Evolutionary conservation across 2,329 filamentous ascomycete genomes (phyloP).

Genomic region (Aspergillus neoniger): DNA sequence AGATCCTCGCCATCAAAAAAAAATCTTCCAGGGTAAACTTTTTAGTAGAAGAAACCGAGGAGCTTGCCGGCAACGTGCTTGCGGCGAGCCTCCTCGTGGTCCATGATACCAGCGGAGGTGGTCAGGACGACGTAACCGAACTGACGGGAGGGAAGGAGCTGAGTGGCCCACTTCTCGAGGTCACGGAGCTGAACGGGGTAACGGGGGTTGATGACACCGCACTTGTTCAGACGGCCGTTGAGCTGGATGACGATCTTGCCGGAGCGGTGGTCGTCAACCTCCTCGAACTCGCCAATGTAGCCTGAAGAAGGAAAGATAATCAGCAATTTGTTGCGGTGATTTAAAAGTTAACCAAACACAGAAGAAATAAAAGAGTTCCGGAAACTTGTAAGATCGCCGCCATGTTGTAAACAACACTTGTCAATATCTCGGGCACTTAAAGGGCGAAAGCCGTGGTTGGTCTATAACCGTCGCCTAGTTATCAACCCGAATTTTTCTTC

Average conservation of each 20-base stretch:
- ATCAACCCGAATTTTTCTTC: constrained; percentile 81
- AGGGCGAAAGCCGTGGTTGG: constrained; percentile 89
- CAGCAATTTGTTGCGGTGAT: constrained; percentile 78
- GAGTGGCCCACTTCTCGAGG: constrained; percentile 99
- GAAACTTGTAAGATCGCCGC: constrained; percentile 97
- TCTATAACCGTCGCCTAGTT: constrained; percentile 96
- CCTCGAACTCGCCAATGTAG: constrained; percentile 99
- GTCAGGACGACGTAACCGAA: constrained; percentile 99
- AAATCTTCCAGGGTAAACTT: constrained; percentile 28
- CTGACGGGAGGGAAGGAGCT: constrained; percentile 98
- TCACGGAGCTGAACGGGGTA: constrained; percentile 99
- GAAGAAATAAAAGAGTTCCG: constrained; percentile 55
- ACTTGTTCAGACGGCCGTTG: constrained; percentile 99
- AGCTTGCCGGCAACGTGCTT: constrained; percentile 99
- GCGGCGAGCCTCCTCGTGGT: constrained; percentile 98
- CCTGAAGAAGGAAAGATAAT: constrained; percentile 60
- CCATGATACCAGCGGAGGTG: constrained; percentile 99
- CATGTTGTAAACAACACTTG: constrained; percentile 51
- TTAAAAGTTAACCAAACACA: constrained; percentile 89
- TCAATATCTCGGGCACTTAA: constrained; percentile 99
- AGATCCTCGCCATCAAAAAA: constrained; percentile 22
- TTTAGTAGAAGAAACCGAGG: constrained; percentile 98
- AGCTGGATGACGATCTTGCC: constrained; percentile 99
- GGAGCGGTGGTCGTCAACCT: constrained; percentile 98
- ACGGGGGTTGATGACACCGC: constrained; percentile 96